Evolutionary conservation across 331 rosid species (phyloP).

Genomic region (Phaseolus coccineus): DNA sequence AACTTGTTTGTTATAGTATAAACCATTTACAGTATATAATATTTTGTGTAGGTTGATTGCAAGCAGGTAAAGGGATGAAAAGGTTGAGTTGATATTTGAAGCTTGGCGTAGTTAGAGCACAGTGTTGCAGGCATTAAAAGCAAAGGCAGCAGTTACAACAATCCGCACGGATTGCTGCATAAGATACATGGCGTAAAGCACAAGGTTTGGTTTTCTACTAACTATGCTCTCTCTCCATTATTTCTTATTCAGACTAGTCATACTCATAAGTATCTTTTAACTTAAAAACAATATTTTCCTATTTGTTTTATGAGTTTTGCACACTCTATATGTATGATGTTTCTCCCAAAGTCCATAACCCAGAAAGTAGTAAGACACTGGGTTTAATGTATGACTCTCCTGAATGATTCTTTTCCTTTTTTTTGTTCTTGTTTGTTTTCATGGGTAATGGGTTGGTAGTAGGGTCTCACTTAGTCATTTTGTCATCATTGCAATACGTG

Average conservation of each 20-base stretch:
- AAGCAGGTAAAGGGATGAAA: neutral
- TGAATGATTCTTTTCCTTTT: neutral
- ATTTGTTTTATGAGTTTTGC: neutral
- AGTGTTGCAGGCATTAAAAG: slow-evolving; percentile 43
- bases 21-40: neutral
- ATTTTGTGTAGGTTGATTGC: neutral
- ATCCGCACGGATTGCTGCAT: slow-evolving; percentile 7
- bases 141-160: slow-evolving; percentile 34
- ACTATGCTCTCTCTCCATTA: slow-evolving; percentile 16
- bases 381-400: neutral
- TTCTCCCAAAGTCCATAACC: neutral
- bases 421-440: neutral
- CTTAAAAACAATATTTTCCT: neutral
- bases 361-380: neutral
- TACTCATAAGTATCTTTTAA: neutral
- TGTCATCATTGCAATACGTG: slow-evolving; percentile 35
- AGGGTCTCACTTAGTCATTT: slow-evolving; percentile 21
- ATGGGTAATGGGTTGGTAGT: neutral
- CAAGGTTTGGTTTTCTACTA: slow-evolving; percentile 48
- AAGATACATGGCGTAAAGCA: slow-evolving; percentile 46
- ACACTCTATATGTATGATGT: neutral
- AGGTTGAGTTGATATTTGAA: slow-evolving; percentile 4
- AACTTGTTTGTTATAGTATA: slow-evolving; percentile 25
- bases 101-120: slow-evolving; percentile 3
- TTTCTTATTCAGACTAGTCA: neutral